Evolutionary conservation across 2,329 filamentous ascomycete genomes (phyloP).

Genomic region (Colletotrichum plurivorum): DNA sequence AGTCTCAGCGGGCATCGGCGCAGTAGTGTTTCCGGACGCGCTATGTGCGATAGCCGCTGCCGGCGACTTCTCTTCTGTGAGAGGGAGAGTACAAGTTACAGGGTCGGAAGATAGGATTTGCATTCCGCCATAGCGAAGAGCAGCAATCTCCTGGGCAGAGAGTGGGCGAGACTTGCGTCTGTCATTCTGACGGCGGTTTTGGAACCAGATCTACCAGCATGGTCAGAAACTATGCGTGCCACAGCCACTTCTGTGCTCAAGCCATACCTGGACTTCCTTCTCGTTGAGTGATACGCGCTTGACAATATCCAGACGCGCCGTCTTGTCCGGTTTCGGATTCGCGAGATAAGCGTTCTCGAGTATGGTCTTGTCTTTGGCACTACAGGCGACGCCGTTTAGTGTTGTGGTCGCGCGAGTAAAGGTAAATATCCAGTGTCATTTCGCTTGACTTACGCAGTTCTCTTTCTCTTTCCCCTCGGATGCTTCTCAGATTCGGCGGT

Average conservation of each 20-base stretch:
- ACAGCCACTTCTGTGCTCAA: neutral
- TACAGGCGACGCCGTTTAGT: conserved; percentile 52
- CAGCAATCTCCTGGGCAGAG: conserved; percentile 80
- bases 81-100: conserved; percentile 47
- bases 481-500: conserved; percentile 56
- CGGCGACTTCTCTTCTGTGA: conserved; percentile 35
- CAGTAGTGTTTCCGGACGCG: neutral
- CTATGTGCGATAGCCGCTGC: conserved; percentile 10
- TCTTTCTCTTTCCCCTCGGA: conserved; percentile 73
- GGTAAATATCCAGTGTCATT: neutral
- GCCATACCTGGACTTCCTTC: conserved; percentile 91
- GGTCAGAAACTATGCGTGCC: conserved; percentile 13
- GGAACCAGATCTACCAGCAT: conserved; percentile 90
- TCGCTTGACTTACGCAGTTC: conserved; percentile 70
- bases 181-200: conserved; percentile 94
- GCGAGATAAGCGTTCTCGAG: conserved; percentile 87
- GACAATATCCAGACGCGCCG: conserved; percentile 86
- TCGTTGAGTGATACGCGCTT: conserved; percentile 89
- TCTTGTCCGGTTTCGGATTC: conserved; percentile 94
- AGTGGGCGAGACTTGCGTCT: conserved; percentile 89
- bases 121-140: conserved; percentile 69
- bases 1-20: conserved; percentile 25
- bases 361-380: conserved; percentile 89
- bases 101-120: conserved; percentile 65
- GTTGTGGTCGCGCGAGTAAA: neutral